These are phyloP conservation scores for Candida pseudoglaebosa DNA, from an alignment of 805 yeast genomes.

Conservation along the genomic window DNA sequence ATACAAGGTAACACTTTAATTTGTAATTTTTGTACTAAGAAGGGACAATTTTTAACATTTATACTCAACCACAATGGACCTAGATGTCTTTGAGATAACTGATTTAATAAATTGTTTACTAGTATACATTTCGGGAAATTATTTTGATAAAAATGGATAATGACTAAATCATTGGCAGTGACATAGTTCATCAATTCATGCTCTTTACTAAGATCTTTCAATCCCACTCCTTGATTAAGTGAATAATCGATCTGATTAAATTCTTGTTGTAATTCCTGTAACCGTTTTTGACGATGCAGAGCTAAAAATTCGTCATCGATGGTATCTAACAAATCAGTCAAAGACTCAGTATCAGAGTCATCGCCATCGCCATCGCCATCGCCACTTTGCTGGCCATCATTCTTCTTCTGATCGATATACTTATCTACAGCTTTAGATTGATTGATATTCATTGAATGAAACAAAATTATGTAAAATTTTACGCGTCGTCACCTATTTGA, in stretches of 20 bases:
- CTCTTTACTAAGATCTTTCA: conserved; percentile 46
- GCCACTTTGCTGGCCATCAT: conserved; percentile 33
- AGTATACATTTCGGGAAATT: conserved; percentile 55
- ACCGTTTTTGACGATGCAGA: conserved; percentile 58
- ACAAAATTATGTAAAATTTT: background rate
- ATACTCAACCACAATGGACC: conserved; percentile 50
- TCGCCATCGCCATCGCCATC: conserved; percentile 35
- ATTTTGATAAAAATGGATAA: conserved; percentile 64
- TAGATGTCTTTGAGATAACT: conserved; percentile 56
- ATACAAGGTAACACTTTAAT: conserved; percentile 73
- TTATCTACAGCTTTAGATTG: conserved; percentile 36
- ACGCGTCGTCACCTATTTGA: background rate
- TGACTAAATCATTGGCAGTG: conserved; percentile 34
- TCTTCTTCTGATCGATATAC: conserved; percentile 39
- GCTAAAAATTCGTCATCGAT: conserved; percentile 37
- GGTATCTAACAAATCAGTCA: conserved; percentile 47
- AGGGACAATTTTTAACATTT: conserved; percentile 65
- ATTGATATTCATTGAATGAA: conserved; percentile 29
- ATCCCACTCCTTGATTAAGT: conserved; percentile 27
- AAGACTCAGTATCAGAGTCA: conserved; percentile 33
- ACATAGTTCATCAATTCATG: conserved; percentile 53
- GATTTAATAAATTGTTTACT: conserved; percentile 46
- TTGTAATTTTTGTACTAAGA: conserved; percentile 58
- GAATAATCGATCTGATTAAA: conserved; percentile 31
- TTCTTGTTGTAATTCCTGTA: conserved; percentile 51